These are phyloP conservation scores for Beta lomatogona DNA, from an alignment of 179 eudicot genomes.

Conservation along the genomic window DNA sequence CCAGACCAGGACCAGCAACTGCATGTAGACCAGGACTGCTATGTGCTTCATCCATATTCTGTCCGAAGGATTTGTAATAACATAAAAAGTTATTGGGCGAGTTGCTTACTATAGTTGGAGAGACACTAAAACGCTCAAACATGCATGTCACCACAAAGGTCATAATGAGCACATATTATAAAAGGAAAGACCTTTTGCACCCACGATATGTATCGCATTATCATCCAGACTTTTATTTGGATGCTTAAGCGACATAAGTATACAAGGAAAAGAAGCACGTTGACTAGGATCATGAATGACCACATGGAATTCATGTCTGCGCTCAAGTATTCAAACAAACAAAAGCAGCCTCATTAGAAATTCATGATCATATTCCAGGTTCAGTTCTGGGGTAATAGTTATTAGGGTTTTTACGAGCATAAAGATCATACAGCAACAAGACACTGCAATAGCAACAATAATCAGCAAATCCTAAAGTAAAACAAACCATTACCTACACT, in stretches of 20 bases:
- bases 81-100: neutral
- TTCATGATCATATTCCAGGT: neutral
- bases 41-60: constrained; percentile 96
- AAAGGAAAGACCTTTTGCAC: neutral
- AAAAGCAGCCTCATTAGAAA: neutral
- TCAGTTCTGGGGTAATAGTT: neutral
- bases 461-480: neutral
- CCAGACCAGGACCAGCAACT: constrained; percentile 95
- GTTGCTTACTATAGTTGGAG: neutral
- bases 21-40: constrained; percentile 96
- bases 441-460: neutral
- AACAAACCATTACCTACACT: neutral
- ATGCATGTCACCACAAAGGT: neutral
- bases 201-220: neutral
- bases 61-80: constrained; percentile 22
- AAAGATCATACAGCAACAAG: too few species aligned
- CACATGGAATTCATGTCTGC: neutral
- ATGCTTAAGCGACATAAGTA: neutral
- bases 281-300: neutral
- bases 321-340: neutral
- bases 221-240: neutral
- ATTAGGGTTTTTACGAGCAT: neutral
- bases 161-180: neutral
- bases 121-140: neutral
- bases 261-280: neutral